Base-by-base conservation (phyloP, 2,329 filamentous ascomycete genomes). In the Trichoderma polysporum region DNA sequence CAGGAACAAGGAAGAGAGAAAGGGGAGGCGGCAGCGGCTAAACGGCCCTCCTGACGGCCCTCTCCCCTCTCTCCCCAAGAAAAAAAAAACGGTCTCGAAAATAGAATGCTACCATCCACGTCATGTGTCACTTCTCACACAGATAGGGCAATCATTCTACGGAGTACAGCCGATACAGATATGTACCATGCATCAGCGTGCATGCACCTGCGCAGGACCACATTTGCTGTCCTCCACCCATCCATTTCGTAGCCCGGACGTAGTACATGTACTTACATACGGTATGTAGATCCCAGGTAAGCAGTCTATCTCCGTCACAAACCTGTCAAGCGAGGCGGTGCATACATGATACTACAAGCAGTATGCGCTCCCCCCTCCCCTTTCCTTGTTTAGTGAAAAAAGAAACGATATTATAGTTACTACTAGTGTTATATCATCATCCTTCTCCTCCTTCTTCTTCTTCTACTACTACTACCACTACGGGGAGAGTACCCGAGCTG, bases 81-180 rank as follows among this genome's bases (percentile, higher is more conserved):
- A 45, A 41, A 49, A 27, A 17, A 29, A 49, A 22, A 49, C 39
- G 41, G 37, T 33, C 47, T 33, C 7, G n/a, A 33, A 45, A 19
- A 9, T 35, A n/a, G 45, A 47, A 54, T 53, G 59, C 59, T 62
- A 53, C 35, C 47, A 63, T 54, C 60, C 60, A 63, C 60, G 60
- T 63, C 60, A 63, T 63, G 60, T 54, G 37, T 63, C 60, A 63
- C 35, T 63, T 63, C 17, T 63, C 60, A 63, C 60, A 63, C 60
- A 56, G 60, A 63, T 63, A 56, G 60, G 60, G 60, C 60, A 63
- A 56, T 54, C 50, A 63, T 63, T 54, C 60, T 54, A 63, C 58
- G 31, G 35, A 41, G 35, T 57, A 53, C 33, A 65, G 41, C 39
- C 37, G 62, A 65, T 58, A 45, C 39, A 50, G 52, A 57, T 47